Evolutionary conservation across 257 asterid genomes (phyloP).

Genomic region (Dorcoceras hygrometricum): DNA sequence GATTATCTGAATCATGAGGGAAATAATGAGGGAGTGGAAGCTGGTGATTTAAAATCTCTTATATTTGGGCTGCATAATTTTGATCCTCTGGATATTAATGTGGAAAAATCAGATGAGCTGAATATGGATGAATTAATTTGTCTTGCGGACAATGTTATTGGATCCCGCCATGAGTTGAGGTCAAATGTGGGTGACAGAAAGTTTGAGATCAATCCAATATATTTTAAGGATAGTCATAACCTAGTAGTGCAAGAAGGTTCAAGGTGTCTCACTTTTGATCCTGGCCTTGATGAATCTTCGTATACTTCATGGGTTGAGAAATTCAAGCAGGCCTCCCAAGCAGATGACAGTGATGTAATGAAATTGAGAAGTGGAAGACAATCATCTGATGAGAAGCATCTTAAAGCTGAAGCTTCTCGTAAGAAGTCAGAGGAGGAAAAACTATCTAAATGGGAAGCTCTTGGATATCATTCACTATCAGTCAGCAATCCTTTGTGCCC

Average conservation of each 20-base stretch:
- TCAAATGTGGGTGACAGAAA: constrained; percentile 45
- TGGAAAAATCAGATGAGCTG: constrained; percentile 45
- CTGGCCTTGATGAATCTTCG: constrained; percentile 76
- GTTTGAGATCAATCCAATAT: constrained; percentile 56
- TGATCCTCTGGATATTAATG: constrained; percentile 54
- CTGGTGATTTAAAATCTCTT: constrained; percentile 71
- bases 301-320: constrained; percentile 81
- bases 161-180: constrained; percentile 45
- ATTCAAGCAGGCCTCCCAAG: constrained; percentile 59
- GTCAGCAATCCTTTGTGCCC: constrained; percentile 48
- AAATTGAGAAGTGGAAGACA: constrained; percentile 46
- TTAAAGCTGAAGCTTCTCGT: constrained; percentile 66
- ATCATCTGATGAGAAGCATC: constrained; percentile 50
- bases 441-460: constrained; percentile 74
- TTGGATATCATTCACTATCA: constrained; percentile 74
- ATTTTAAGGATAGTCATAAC: constrained; percentile 37
- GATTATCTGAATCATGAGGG: constrained; percentile 47
- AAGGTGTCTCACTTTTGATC: constrained; percentile 45
- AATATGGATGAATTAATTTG: constrained; percentile 42
- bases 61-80: constrained; percentile 75
- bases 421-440: constrained; percentile 74
- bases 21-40: constrained; percentile 54
- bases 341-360: constrained; percentile 31
- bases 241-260: constrained; percentile 37
- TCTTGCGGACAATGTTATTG: constrained; percentile 60